Percentiles rank a stretch among this genome's conserved stretches.
Evolutionary conservation across 140 eudicot species (phyloP).

Genomic region (Stevia rebaudiana): DNA sequence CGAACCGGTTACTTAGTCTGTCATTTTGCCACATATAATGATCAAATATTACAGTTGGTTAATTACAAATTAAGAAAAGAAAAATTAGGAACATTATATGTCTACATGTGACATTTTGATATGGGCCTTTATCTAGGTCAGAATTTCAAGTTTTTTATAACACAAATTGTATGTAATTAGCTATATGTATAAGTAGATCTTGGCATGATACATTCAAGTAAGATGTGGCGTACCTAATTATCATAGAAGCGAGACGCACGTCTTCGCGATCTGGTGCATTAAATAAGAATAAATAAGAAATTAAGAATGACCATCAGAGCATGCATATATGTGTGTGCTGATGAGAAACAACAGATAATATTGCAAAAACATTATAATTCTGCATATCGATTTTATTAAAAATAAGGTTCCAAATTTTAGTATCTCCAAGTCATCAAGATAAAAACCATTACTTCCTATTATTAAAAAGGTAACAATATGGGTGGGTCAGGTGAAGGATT

Average conservation of each 20-base stretch:
- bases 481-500: neutral
- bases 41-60: neutral
- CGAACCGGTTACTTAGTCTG: neutral
- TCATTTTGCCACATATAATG: neutral
- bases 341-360: slow-evolving; percentile 1
- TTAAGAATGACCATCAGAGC: slow-evolving; percentile 12
- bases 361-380: slow-evolving; percentile 4
- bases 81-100: neutral
- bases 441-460: neutral
- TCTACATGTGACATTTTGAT: neutral
- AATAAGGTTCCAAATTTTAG: neutral
- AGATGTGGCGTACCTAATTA: slow-evolving; percentile 42
- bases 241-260: slow-evolving; percentile 68
- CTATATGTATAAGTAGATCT: neutral
- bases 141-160: neutral
- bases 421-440: neutral
- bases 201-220: slow-evolving; percentile 1
- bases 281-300: slow-evolving; percentile 10
- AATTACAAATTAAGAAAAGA: neutral
- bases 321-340: neutral
- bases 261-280: slow-evolving; percentile 56
- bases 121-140: neutral
- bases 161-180: neutral
- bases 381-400: neutral
- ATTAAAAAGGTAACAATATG: neutral